Conservation (phyloP, 2,329 filamentous ascomycete genomes). For the Colletotrichum sp. region DNA sequence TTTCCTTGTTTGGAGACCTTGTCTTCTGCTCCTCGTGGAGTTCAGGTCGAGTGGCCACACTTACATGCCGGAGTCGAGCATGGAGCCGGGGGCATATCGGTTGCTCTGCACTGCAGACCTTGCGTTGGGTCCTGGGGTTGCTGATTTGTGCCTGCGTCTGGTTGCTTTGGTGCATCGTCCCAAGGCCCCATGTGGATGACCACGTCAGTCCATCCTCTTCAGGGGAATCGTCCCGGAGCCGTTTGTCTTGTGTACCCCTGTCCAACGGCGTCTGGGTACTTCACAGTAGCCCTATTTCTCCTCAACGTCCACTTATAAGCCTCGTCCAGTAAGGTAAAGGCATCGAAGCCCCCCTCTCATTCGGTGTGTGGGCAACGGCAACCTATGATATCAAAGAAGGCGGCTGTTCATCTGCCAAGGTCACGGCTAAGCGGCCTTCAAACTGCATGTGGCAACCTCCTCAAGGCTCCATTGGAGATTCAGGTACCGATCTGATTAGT, state of each 20-base stretch:
- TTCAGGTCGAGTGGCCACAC: background rate
- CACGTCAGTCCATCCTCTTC: background rate
- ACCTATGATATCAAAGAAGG: background rate
- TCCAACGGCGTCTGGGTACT: background rate
- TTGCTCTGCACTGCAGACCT: too few species aligned
- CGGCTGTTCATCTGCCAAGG: background rate
- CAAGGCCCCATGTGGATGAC: background rate
- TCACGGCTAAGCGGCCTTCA: conserved; percentile 2
- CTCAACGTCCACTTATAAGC: background rate
- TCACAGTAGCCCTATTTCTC: background rate
- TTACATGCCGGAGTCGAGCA: background rate
- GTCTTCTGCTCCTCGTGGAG: background rate
- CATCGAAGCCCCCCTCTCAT: background rate
- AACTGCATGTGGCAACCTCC: background rate
- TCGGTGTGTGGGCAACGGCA: background rate
- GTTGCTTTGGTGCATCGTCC: background rate
- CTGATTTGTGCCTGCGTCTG: conserved; percentile 5
- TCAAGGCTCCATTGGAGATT: background rate
- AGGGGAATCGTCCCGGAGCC: background rate
- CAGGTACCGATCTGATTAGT: conserved; percentile 18
- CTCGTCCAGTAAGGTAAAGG: background rate
- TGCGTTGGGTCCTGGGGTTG: too few species aligned
- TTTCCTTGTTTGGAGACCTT: background rate
- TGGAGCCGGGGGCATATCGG: too few species aligned
- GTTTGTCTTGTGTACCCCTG: background rate